A percentile compares a stretch with the other conserved stretches of the same genome.
Conservation (phyloP, 768 basidiomycete genomes). For the Epithele typhae region DNA sequence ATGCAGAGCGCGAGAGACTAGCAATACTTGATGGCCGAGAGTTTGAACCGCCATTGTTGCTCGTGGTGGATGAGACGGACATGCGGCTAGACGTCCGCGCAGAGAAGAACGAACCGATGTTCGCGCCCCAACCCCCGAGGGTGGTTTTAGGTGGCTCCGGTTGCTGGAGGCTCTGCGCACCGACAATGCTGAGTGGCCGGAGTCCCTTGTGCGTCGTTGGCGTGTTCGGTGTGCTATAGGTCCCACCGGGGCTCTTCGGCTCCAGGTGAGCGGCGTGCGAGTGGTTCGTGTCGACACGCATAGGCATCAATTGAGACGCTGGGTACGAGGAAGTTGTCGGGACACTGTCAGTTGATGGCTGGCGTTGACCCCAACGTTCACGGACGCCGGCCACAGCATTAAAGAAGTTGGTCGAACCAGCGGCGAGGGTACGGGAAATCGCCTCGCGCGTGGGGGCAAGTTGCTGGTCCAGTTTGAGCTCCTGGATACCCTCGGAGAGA, state of each 20-base stretch:
- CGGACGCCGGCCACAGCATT: slow-evolving; percentile 88
- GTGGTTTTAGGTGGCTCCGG: slow-evolving; percentile 25
- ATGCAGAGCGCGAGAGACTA: slow-evolving; percentile 11
- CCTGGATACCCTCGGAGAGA: slow-evolving; percentile 90
- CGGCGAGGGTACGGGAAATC: slow-evolving; percentile 68
- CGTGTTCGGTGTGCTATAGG: slow-evolving; percentile 6
- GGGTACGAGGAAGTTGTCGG: slow-evolving; percentile 4
- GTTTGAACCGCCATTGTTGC: too few relatives aligned
- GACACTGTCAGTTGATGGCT: slow-evolving; percentile 5
- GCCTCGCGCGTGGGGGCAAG: slow-evolving; percentile 92
- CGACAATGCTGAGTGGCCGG: slow-evolving; percentile 26
- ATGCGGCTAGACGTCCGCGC: slow-evolving; percentile 30
- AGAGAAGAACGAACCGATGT: slow-evolving; percentile 47
- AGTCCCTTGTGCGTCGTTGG: slow-evolving; percentile 16
- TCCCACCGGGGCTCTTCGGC: too few relatives aligned
- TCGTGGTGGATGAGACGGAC: slow-evolving; percentile 20
- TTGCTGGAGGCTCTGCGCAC: slow-evolving; percentile 17
- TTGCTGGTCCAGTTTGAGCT: slow-evolving; percentile 88
- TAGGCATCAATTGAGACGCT: not conserved
- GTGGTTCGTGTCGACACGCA: not conserved
- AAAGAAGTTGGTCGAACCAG: slow-evolving; percentile 77
- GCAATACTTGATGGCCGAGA: slow-evolving; percentile 9
- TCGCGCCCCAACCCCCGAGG: slow-evolving; percentile 37
- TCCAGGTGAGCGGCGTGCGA: not conserved
- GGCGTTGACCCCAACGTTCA: slow-evolving; percentile 59